phyloP scores from a whole-genome alignment of 1,139 yeast genomes.

The Zygosaccharomyces pseudobailii region DNA sequence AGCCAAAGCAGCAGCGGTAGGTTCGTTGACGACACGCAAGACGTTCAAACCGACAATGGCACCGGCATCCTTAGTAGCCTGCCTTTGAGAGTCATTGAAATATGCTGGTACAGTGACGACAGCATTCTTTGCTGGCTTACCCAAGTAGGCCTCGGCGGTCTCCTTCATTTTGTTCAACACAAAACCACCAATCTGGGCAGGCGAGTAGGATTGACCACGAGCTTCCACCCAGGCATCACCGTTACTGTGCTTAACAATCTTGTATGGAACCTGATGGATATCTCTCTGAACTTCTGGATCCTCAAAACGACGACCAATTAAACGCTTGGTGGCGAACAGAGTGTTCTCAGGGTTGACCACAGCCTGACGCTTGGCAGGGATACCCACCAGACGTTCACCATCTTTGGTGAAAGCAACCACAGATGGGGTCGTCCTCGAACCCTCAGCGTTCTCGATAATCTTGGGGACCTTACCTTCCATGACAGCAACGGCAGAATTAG shows the following conservation, averaged over 20 bases:
- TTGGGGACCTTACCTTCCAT: slow-evolving; percentile 97
- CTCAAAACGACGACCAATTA: slow-evolving; percentile 97
- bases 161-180: slow-evolving; percentile 90
- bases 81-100: slow-evolving; percentile 97
- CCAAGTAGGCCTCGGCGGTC: slow-evolving; percentile 89
- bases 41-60: slow-evolving; percentile 95
- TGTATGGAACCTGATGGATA: slow-evolving; percentile 93
- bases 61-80: slow-evolving; percentile 98
- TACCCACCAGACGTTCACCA: slow-evolving; percentile 94
- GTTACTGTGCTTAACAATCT: slow-evolving; percentile 89
- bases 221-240: slow-evolving; percentile 99
- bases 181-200: slow-evolving; percentile 97
- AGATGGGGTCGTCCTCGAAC: slow-evolving; percentile 98
- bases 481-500: slow-evolving; percentile 97
- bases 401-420: slow-evolving; percentile 98
- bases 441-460: slow-evolving; percentile 97
- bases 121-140: slow-evolving; percentile 81
- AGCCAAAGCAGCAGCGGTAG: slow-evolving; percentile 98
- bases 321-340: slow-evolving; percentile 94
- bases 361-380: slow-evolving; percentile 98
- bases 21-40: slow-evolving; percentile 96
- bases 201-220: slow-evolving; percentile 87
- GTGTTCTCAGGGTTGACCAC: slow-evolving; percentile 98
- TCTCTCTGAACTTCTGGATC: slow-evolving; percentile 96
- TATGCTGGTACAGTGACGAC: slow-evolving; percentile 98